phyloP scores from a whole-genome alignment of 306 rosid species.

The Inga leiocalycina region DNA sequence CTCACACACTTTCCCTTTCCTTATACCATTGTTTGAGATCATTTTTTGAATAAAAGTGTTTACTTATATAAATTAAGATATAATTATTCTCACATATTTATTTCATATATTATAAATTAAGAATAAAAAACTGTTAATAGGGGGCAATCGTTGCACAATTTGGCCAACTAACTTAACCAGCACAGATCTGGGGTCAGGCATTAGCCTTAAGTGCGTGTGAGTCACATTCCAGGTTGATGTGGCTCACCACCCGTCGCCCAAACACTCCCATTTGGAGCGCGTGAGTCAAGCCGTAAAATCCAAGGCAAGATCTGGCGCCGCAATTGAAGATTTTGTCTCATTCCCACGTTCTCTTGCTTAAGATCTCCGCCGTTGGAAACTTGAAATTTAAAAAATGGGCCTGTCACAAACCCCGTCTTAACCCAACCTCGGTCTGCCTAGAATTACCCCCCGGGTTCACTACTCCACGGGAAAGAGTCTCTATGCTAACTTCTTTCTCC shows the following conservation, averaged over 20 bases:
- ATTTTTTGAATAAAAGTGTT: too few relatives aligned
- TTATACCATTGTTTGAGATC: too few relatives aligned
- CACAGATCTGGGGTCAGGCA: too few relatives aligned
- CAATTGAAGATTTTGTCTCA: constrained; percentile 48
- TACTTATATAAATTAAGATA: too few relatives aligned
- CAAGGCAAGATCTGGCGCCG: constrained; percentile 52
- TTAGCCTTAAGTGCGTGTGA: neutral
- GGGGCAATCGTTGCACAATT: too few relatives aligned
- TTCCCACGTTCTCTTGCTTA: constrained; percentile 31
- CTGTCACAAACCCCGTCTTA: neutral
- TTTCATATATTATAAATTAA: too few relatives aligned
- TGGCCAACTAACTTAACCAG: too few relatives aligned
- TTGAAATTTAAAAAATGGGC: neutral
- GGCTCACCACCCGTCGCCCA: neutral
- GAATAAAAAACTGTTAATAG: too few relatives aligned
- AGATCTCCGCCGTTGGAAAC: constrained; percentile 35
- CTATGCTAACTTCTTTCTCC: too few relatives aligned
- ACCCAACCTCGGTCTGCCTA: constrained; percentile 35
- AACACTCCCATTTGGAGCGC: neutral
- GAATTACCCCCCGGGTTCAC: constrained; percentile 39
- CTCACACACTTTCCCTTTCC: too few relatives aligned
- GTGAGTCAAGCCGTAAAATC: constrained; percentile 30
- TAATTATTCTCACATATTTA: too few relatives aligned
- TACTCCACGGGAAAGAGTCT: too few relatives aligned
- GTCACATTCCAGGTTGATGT: neutral